A percentile compares a stretch with the other conserved stretches of the same genome.
phyloP scores from a whole-genome alignment of 2,329 filamentous ascomycete genomes.

The Aureobasidium sp. region DNA sequence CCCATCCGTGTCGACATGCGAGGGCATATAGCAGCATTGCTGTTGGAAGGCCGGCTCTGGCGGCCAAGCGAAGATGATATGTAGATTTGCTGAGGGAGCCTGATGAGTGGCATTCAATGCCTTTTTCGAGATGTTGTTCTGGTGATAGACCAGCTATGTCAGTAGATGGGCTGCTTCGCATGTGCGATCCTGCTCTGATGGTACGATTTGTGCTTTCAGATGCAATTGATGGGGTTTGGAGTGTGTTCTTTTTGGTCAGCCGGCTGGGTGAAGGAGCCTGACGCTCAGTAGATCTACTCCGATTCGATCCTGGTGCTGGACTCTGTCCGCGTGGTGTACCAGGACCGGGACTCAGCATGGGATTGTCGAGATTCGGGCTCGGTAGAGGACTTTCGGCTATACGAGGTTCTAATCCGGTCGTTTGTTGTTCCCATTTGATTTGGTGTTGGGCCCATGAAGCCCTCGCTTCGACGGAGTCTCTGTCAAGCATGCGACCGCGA shows the following conservation, averaged over 20 bases:
- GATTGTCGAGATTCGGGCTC: neutral
- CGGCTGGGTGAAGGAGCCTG: constrained; percentile 7
- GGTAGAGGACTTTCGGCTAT: constrained; percentile 1
- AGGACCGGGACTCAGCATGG: neutral
- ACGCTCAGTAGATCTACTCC: constrained; percentile 26
- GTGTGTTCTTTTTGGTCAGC: constrained; percentile 15
- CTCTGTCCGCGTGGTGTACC: neutral
- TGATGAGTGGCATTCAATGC: constrained; percentile 80
- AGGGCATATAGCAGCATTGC: constrained; percentile 95
- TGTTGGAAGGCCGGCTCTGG: constrained; percentile 75
- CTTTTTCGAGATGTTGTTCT: constrained; percentile 84
- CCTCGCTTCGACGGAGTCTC: constrained; percentile 52
- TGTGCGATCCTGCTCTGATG: constrained; percentile 31
- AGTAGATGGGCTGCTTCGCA: constrained; percentile 25
- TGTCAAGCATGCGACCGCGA: constrained; percentile 68
- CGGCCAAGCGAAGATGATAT: constrained; percentile 86
- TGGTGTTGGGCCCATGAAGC: constrained; percentile 41
- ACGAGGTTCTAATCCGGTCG: neutral
- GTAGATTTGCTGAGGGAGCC: constrained; percentile 88
- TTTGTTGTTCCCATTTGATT: constrained; percentile 50
- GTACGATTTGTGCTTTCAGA: constrained; percentile 35
- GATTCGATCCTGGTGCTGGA: constrained; percentile 15
- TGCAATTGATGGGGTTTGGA: constrained; percentile 24
- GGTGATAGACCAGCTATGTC: constrained; percentile 57
- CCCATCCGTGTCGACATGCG: constrained; percentile 94